These are phyloP conservation scores for Breviolum minutum DNA, from an alignment of 73 alveolate genomes.

Conservation along the genomic window DNA sequence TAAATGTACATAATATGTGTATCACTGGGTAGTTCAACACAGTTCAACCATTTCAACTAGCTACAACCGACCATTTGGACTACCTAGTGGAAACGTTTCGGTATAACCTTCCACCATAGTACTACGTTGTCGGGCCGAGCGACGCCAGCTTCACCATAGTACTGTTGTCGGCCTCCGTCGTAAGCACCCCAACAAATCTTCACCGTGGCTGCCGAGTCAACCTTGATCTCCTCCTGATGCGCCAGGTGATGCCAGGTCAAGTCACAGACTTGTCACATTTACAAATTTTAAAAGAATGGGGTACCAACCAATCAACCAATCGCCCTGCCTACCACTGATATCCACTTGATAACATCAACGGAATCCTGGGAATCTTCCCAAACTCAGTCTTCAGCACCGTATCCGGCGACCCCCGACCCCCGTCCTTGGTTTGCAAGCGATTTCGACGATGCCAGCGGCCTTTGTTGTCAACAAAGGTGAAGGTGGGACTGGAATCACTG, in stretches of 20 bases:
- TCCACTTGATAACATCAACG: background rate
- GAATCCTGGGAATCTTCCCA: background rate
- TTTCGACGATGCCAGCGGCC: conserved; percentile 88
- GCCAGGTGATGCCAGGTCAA: background rate
- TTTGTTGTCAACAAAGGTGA: conserved; percentile 45
- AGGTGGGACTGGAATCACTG: background rate
- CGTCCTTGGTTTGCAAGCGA: conserved; percentile 79
- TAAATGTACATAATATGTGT: background rate
- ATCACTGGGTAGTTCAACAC: background rate
- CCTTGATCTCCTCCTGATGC: conserved; percentile 84
- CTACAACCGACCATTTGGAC: background rate
- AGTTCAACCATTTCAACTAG: background rate
- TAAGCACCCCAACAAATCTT: conserved; percentile 89
- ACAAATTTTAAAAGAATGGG: background rate
- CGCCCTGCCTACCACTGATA: background rate
- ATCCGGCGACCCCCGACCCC: background rate
- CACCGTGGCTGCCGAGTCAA: conserved; percentile 63
- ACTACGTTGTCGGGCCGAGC: background rate
- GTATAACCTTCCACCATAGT: too few relatives aligned
- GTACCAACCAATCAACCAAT: background rate
- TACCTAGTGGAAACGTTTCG: background rate
- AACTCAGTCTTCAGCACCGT: background rate
- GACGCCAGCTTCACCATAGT: conserved; percentile 83
- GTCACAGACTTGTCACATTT: too few relatives aligned
- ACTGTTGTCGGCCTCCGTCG: conserved; percentile 69